Conservation (phyloP, 208 protist genomes). For the Endotrypanum monterogeii region DNA sequence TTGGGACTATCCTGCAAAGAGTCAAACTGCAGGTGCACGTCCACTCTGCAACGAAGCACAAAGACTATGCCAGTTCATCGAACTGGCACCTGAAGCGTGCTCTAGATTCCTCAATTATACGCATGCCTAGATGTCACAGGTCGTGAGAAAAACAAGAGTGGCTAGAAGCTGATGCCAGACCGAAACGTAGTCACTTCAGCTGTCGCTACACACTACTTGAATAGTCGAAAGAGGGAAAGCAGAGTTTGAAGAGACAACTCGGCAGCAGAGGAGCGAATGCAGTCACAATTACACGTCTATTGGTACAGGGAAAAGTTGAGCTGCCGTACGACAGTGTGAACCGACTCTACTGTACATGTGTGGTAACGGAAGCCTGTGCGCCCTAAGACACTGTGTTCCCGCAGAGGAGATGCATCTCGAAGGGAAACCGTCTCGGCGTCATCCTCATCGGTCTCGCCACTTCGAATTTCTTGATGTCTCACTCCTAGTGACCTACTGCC, state of each 20-base stretch:
- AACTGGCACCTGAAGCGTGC: background rate
- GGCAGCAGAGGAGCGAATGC: background rate
- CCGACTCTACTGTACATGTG: constrained; percentile 18
- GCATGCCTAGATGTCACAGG: background rate
- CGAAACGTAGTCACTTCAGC: background rate
- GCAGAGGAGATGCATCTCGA: constrained; percentile 32
- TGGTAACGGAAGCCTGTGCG: constrained; percentile 19
- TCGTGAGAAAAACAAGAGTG: background rate
- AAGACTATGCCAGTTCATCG: background rate
- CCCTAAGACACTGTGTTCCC: constrained; percentile 24
- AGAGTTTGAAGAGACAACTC: background rate
- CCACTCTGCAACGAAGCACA: background rate
- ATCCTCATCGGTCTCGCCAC: background rate
- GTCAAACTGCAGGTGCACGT: constrained; percentile 4
- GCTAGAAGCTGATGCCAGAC: background rate
- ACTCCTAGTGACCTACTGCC: background rate
- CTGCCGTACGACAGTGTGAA: constrained; percentile 22
- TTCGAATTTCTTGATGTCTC: background rate
- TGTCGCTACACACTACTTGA: background rate
- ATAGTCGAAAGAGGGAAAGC: background rate
- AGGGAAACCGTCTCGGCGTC: constrained; percentile 10
- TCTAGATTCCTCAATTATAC: background rate
- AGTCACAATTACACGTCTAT: constrained; percentile 7
- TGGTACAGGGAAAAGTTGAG: constrained; percentile 33
- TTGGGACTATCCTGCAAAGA: background rate